Conservation (phyloP, 306 rosid genomes). For the Sphenostylis stenocarpa region DNA sequence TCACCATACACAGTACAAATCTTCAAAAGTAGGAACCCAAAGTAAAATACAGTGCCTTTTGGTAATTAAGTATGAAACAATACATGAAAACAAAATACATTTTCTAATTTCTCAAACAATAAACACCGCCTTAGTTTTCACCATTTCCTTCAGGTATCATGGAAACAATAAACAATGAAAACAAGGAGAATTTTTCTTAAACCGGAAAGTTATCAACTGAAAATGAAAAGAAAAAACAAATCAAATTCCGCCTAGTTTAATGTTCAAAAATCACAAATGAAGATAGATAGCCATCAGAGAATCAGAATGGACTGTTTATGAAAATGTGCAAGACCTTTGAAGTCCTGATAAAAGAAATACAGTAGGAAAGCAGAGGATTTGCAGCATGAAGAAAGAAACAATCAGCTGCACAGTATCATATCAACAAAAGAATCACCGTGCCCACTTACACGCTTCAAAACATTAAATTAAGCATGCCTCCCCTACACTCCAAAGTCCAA, state of each 20-base stretch:
- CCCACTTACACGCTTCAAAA: background rate
- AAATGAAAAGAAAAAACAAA: background rate
- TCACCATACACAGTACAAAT: background rate
- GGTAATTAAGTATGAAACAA: background rate
- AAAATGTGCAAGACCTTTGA: background rate
- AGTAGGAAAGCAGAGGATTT: background rate
- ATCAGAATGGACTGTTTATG: background rate
- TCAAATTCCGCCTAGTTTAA: background rate
- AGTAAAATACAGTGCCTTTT: background rate
- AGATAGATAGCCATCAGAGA: background rate
- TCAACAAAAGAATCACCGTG: background rate
- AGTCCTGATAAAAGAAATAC: background rate
- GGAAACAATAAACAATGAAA: background rate
- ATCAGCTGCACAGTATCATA: background rate
- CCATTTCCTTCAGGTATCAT: conserved; percentile 13
- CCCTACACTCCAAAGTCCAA: background rate
- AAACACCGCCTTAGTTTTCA: background rate
- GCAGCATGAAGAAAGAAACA: conserved; percentile 18
- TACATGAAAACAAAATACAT: background rate
- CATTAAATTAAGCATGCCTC: background rate
- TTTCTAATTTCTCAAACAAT: background rate
- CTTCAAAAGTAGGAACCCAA: background rate
- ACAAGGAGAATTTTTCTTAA: background rate
- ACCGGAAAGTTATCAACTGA: background rate
- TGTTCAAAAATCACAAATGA: conserved; percentile 13